These are phyloP conservation scores for Atkinsonella texensis DNA, from an alignment of 2,329 filamentous ascomycete species.

Conservation along the genomic window DNA sequence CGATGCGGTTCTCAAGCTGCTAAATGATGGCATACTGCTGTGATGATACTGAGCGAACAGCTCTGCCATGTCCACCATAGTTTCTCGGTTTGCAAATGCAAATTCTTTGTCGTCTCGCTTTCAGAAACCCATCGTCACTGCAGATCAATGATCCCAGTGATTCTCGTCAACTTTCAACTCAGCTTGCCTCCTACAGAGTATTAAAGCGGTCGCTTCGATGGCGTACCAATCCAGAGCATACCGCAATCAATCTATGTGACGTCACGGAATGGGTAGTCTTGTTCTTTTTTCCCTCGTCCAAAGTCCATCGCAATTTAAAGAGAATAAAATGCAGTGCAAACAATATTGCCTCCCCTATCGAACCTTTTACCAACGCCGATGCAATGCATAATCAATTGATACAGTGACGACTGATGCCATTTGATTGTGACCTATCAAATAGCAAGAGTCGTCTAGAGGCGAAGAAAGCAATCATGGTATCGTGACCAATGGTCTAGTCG, in stretches of 20 bases:
- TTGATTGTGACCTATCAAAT: slow-evolving; percentile 16
- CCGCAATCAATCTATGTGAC: slow-evolving; percentile 28
- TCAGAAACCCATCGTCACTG: not conserved
- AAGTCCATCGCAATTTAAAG: slow-evolving; percentile 14
- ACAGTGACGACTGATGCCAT: slow-evolving; percentile 18
- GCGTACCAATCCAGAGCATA: slow-evolving; percentile 8
- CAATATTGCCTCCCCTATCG: slow-evolving; percentile 17
- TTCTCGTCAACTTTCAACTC: slow-evolving; percentile 9
- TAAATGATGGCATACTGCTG: not conserved
- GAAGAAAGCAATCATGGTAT: slow-evolving; percentile 32
- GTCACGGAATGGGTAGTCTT: slow-evolving; percentile 27
- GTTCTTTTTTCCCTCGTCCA: slow-evolving; percentile 22
- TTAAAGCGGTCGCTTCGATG: slow-evolving; percentile 15
- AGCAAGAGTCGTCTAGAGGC: not conserved
- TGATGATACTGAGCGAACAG: not conserved
- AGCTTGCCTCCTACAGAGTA: slow-evolving; percentile 16
- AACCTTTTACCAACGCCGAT: slow-evolving; percentile 39
- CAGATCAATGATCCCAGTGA: slow-evolving; percentile 1
- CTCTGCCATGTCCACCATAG: not conserved
- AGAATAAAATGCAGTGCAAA: slow-evolving; percentile 10
- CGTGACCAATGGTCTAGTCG: slow-evolving; percentile 32
- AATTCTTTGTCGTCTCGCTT: not conserved
- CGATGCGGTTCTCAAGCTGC: not conserved
- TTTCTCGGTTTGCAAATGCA: slow-evolving; percentile 1
- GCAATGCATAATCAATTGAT: slow-evolving; percentile 39